phyloP scores from a whole-genome alignment of 768 basidiomycete genomes.

The Leucosporidium yakuticum region DNA sequence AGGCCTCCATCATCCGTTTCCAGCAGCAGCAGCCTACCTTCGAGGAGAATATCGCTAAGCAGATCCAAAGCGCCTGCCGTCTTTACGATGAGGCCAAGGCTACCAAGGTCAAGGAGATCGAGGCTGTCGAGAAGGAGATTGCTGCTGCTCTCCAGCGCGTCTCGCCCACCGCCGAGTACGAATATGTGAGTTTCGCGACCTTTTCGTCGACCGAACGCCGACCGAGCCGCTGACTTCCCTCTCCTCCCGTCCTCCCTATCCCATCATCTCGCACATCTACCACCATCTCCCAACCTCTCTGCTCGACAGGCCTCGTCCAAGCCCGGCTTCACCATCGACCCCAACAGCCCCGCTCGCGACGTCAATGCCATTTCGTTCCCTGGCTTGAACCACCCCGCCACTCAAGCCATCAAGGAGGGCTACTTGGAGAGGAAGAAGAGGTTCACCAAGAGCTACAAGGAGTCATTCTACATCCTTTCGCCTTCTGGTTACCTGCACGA shows the following conservation, averaged over 20 bases:
- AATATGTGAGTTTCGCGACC: conserved; percentile 12
- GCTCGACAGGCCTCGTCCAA: conserved; percentile 10
- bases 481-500: conserved; percentile 41
- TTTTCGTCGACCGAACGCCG: background rate
- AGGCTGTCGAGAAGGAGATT: conserved; percentile 19
- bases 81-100: conserved; percentile 26
- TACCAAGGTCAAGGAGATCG: conserved; percentile 16
- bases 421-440: conserved; percentile 42
- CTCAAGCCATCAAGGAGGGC: conserved; percentile 37
- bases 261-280: background rate
- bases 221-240: background rate
- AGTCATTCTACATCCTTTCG: conserved; percentile 39
- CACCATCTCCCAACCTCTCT: no score
- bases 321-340: conserved; percentile 28
- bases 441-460: conserved; percentile 39
- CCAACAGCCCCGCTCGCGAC: conserved; percentile 29
- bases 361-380: conserved; percentile 38
- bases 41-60: conserved; percentile 23
- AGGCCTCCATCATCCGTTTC: conserved; percentile 36
- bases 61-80: conserved; percentile 20
- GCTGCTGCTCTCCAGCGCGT: conserved; percentile 26
- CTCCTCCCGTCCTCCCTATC: background rate
- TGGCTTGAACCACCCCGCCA: conserved; percentile 36
- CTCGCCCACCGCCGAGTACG: conserved; percentile 26
- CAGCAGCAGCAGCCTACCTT: conserved; percentile 34